Evolutionary conservation across 495 filamentous ascomycete genomes (phyloP).

Genomic region (Endocarpon pusillum): DNA sequence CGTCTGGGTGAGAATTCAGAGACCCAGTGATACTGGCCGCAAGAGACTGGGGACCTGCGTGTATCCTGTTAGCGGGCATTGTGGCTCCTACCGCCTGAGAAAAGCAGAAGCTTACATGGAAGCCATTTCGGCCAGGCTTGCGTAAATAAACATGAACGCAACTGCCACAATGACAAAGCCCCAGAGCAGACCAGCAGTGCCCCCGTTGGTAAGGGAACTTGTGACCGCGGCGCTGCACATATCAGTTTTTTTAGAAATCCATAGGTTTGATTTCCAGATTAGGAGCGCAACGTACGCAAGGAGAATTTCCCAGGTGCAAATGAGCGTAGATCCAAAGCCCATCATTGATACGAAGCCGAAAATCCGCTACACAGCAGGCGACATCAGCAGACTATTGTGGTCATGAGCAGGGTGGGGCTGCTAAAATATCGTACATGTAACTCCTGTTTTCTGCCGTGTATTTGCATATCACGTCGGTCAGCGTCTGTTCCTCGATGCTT

Average conservation of each 20-base stretch:
- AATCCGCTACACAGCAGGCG: slow-evolving; percentile 25
- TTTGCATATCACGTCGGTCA: slow-evolving; percentile 17
- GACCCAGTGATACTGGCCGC: slow-evolving; percentile 42
- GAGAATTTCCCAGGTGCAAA: slow-evolving; percentile 30
- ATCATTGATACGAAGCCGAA: slow-evolving; percentile 33
- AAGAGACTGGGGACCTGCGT: slow-evolving; percentile 27
- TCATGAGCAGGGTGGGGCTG: neutral
- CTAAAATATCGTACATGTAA: slow-evolving; percentile 6
- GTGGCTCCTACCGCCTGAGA: too few relatives aligned
- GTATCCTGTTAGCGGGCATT: neutral
- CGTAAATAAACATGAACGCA: slow-evolving; percentile 32
- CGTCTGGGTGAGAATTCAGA: slow-evolving; percentile 36
- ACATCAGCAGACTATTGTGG: too few relatives aligned
- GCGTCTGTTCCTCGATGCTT: slow-evolving; percentile 23
- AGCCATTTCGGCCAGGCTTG: slow-evolving; percentile 38
- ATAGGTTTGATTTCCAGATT: too few relatives aligned
- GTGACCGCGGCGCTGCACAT: slow-evolving; percentile 5
- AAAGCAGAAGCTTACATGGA: slow-evolving; percentile 30
- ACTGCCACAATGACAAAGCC: slow-evolving; percentile 30
- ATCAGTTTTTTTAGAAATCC: neutral
- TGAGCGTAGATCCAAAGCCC: slow-evolving; percentile 28
- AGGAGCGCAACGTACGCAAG: slow-evolving; percentile 24
- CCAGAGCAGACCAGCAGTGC: slow-evolving; percentile 40
- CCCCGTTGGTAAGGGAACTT: slow-evolving; percentile 33
- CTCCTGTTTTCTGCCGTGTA: slow-evolving; percentile 18